A percentile compares a stretch with the other conserved stretches of the same genome.
phyloP scores from a whole-genome alignment of 1,284 basidiomycete genomes.

The Exobasidium cylindrosporum region DNA sequence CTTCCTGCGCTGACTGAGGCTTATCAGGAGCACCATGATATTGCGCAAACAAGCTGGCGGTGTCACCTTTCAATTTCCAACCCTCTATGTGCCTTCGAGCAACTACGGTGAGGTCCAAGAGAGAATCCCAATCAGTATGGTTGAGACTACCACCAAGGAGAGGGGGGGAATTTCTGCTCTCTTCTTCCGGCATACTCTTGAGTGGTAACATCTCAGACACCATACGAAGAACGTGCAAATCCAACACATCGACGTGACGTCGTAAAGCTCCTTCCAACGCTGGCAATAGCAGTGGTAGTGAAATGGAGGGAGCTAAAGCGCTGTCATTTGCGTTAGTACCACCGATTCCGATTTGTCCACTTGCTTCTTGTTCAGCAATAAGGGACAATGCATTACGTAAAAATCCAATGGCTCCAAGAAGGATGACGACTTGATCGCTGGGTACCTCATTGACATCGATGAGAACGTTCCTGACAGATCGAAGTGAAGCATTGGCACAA shows the following conservation, averaged over 20 bases:
- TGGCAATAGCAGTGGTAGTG: constrained; percentile 39
- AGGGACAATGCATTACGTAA: constrained; percentile 37
- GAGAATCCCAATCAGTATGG: constrained; percentile 44
- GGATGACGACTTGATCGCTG: constrained; percentile 24
- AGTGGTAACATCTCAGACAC: constrained; percentile 37
- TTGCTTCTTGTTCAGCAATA: constrained; percentile 20
- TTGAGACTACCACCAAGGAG: constrained; percentile 15
- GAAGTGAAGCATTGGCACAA: constrained; percentile 46
- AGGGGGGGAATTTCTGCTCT: constrained; percentile 9
- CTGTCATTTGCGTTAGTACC: constrained; percentile 32
- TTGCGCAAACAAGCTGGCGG: not conserved
- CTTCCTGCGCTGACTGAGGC: not conserved
- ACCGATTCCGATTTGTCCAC: constrained; percentile 16
- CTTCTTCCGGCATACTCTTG: not conserved
- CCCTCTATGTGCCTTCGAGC: constrained; percentile 44
- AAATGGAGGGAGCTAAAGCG: constrained; percentile 33
- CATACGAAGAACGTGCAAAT: constrained; percentile 44
- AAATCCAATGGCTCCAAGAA: constrained; percentile 47
- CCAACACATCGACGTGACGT: constrained; percentile 39
- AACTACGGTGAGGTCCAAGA: constrained; percentile 41
- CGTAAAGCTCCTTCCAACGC: constrained; percentile 44
- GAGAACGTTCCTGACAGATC: constrained; percentile 34
- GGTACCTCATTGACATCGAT: not conserved
- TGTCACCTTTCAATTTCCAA: constrained; percentile 22
- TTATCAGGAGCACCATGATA: not conserved